phyloP scores from a whole-genome alignment of 2,329 filamentous ascomycete species.

The Dendrostoma leiphaemia region DNA sequence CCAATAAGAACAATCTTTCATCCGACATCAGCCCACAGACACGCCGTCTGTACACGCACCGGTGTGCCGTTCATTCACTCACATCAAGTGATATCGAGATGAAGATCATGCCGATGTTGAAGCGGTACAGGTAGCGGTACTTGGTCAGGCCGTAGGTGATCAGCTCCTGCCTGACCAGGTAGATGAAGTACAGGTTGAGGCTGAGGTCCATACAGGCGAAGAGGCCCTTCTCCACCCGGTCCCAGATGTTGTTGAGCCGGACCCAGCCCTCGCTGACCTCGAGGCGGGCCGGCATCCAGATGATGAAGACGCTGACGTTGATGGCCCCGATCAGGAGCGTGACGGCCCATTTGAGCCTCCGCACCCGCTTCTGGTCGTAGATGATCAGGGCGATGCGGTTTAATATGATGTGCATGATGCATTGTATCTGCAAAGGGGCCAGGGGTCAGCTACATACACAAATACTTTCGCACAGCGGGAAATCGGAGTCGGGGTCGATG shows the following conservation, averaged over 20 bases:
- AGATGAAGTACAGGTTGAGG: constrained; percentile 48
- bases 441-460: neutral
- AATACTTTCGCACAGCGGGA: too few relatives aligned
- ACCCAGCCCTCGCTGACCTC: constrained; percentile 36
- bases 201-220: constrained; percentile 42
- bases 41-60: too few relatives aligned
- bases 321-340: constrained; percentile 39
- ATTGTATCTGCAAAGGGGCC: constrained; percentile 39
- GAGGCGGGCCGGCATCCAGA: constrained; percentile 50
- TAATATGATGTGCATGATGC: constrained; percentile 50
- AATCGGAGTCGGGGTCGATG: too few relatives aligned
- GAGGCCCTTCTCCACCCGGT: constrained; percentile 46
- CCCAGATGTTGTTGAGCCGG: constrained; percentile 45
- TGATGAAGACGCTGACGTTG: constrained; percentile 47
- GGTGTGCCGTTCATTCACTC: constrained; percentile 18
- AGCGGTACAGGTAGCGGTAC: constrained; percentile 42
- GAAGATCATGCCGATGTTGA: constrained; percentile 44
- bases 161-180: constrained; percentile 39
- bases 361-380: constrained; percentile 33
- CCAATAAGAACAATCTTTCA: constrained; percentile 35
- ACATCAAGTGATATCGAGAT: constrained; percentile 44
- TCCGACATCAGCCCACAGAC: neutral
- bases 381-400: constrained; percentile 47
- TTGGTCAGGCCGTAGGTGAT: constrained; percentile 44
- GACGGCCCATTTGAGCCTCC: constrained; percentile 38